Percentiles rank a stretch among this genome's conserved stretches.
Conservation (phyloP, 1,139 yeast species). For the Yamadazyma buinensis region DNA sequence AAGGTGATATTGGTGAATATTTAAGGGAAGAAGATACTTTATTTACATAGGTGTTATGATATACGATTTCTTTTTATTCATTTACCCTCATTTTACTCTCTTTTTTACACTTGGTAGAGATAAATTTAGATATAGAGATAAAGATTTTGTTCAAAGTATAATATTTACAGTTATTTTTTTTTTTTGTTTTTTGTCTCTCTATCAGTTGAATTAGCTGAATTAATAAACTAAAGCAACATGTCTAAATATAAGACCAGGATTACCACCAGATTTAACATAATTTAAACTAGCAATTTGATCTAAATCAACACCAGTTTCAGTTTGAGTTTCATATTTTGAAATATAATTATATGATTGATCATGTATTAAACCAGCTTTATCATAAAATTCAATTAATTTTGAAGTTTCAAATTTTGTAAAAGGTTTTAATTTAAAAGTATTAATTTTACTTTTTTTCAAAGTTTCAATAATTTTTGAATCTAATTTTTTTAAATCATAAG, state of each 20-base stretch:
- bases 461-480: slow-evolving; percentile 53
- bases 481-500: slow-evolving; percentile 50
- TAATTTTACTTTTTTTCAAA: slow-evolving; percentile 45
- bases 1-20: slow-evolving; percentile 96
- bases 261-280: slow-evolving; percentile 73
- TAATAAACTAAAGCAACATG: slow-evolving; percentile 27
- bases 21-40: slow-evolving; percentile 96
- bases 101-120: too few species aligned
- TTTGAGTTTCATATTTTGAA: slow-evolving; percentile 21
- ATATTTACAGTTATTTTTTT: too few species aligned
- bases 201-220: slow-evolving; percentile 2
- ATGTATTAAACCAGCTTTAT: slow-evolving; percentile 51
- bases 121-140: too few species aligned
- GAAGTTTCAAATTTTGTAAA: slow-evolving; percentile 54
- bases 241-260: slow-evolving; percentile 64
- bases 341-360: slow-evolving; percentile 41
- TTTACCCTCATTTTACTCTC: too few species aligned
- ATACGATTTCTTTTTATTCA: slow-evolving; percentile 7
- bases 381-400: slow-evolving; percentile 50
- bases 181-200: too few species aligned
- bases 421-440: slow-evolving; percentile 45
- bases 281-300: slow-evolving; percentile 47
- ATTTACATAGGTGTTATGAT: slow-evolving; percentile 52
- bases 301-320: slow-evolving; percentile 22
- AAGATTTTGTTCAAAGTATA: too few species aligned